Base-by-base conservation (phyloP, 2,329 filamentous ascomycete genomes). In the Colletotrichum tropicale region DNA sequence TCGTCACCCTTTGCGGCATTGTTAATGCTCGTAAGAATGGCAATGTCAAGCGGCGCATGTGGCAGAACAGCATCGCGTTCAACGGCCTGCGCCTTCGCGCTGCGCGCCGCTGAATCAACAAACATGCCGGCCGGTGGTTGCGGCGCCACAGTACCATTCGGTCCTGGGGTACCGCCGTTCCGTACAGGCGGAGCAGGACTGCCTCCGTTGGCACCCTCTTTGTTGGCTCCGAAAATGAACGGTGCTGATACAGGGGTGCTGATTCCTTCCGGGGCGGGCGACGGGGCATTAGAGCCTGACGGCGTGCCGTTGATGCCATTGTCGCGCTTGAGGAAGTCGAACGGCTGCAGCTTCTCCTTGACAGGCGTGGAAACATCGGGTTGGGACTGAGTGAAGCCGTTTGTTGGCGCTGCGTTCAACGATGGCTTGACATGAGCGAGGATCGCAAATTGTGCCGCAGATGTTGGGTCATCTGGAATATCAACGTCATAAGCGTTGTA, bases 401-500 rank as follows among this genome's bases (percentile, higher is more conserved):
- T 88, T 12, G 86, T 83, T 18, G 82, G 76, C 15, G 82, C 85
- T 36, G 88, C 81, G 26, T 85, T 85, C 48, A 93, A 85, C 0
- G 91, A 91, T 2, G 92, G 92, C 80, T 92, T 91, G 76, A 92
- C 90, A 36, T 89, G 85, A 0, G 89, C 88, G 30, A 93, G 83
- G 48, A 93, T 90, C 26, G 88, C 93, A 10, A 95, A 88, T 85
- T 99, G 97, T 6, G 97, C 96, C 10, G 93, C 89, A 0, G 97
- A 98, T 2, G 93, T 87, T 1, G 97, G 97, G 81, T 99, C 97
- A 82, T 98, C 98, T 1, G 96, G 95, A 15, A 90, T 84, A 36
- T 96, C 94, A 32, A 94, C 93, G 77, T 98, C 97, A 84, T 99
- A 99, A 15, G 98, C 92, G 82, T 99, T 98, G 80, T 96, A 96